These are phyloP conservation scores for Eucalyptus tenuipes DNA, from an alignment of 345 rosid species.

Conservation along the genomic window DNA sequence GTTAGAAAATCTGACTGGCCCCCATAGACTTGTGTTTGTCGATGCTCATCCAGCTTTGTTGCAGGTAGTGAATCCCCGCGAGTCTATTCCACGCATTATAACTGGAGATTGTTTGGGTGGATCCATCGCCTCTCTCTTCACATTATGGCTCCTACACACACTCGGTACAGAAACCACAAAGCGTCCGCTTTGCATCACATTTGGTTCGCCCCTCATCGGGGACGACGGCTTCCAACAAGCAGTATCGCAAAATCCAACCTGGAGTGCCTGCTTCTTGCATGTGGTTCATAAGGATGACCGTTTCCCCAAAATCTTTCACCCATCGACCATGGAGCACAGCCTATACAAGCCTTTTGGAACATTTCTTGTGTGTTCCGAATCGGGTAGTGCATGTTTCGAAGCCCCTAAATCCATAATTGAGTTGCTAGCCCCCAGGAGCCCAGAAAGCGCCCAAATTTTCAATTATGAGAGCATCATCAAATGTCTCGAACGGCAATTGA, in stretches of 20 bases:
- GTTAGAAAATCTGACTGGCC: not conserved
- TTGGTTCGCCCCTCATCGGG: constrained; percentile 52
- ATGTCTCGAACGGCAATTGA: not conserved
- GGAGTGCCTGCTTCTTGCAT: constrained; percentile 50
- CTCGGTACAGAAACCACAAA: not conserved
- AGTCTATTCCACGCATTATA: constrained; percentile 13
- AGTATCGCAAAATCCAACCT: constrained; percentile 5
- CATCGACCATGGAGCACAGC: not conserved
- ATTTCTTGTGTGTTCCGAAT: constrained; percentile 23
- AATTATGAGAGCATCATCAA: constrained; percentile 1
- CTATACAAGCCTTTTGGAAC: constrained; percentile 43
- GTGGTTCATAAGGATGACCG: constrained; percentile 21
- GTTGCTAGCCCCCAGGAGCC: not conserved
- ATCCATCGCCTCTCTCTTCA: constrained; percentile 56
- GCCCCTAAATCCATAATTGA: constrained; percentile 24
- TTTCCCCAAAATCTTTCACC: constrained; percentile 6
- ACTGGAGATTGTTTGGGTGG: constrained; percentile 58
- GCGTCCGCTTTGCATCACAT: constrained; percentile 58
- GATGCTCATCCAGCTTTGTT: not conserved
- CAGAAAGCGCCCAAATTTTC: not conserved
- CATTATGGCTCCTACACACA: constrained; percentile 38
- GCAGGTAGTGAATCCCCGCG: not conserved
- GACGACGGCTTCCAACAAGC: constrained; percentile 18
- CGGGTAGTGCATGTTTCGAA: constrained; percentile 29
- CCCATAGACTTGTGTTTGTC: not conserved